Base-by-base conservation (phyloP, 2,329 filamentous ascomycete species). In the Pseudopyrenochaeta lycopersici region DNA sequence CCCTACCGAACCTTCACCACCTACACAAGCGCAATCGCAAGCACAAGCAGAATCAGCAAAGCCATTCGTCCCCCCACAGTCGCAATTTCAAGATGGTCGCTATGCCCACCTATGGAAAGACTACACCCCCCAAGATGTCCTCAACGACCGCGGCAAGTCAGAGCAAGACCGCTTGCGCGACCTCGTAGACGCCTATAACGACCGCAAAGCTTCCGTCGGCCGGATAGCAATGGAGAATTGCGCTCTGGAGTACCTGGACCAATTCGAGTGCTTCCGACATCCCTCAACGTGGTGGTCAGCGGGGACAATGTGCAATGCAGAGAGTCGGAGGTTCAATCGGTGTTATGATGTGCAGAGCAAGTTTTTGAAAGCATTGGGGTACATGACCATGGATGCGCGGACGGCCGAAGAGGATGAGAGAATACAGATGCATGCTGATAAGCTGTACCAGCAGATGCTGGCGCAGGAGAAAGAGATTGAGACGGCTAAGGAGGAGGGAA, bases 351-450 rank as follows among this genome's bases (percentile, higher is more conserved):
- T 93, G 80, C 95, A 99, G 78, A 88, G 87, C 85, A 90, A 94
- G 75, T 93, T 99, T 65, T 80, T 99, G 23, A 92, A 94, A 76
- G 92, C 93, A 1, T 79, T 99, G 15, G 95, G 95, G 4, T 98
- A 97, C 73, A 84, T 96, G 7, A 86, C 85, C 21, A 80, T 85
- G 57, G 85, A 89, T 39, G 85, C 88, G 18, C 80, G 88, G 7
- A 78, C 83, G 0, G 83, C 88, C 27, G 84, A 90, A 46, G 90
- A 97, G 66, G 93, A 97, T 74, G 86, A 89, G 64, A 92, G 52
- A 54, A 80, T 99, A 57, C 95, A 98, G 77, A 91, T 98, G 88
- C 93, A 97, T 75, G 94, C 94, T 54, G 95, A 99, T 78, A 86
- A 86, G 59, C 82, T 99, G 35, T 99, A 92, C 76, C 90, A 94